Base-by-base conservation (phyloP, 2,329 filamentous ascomycete species). In the Penicillium sp. region DNA sequence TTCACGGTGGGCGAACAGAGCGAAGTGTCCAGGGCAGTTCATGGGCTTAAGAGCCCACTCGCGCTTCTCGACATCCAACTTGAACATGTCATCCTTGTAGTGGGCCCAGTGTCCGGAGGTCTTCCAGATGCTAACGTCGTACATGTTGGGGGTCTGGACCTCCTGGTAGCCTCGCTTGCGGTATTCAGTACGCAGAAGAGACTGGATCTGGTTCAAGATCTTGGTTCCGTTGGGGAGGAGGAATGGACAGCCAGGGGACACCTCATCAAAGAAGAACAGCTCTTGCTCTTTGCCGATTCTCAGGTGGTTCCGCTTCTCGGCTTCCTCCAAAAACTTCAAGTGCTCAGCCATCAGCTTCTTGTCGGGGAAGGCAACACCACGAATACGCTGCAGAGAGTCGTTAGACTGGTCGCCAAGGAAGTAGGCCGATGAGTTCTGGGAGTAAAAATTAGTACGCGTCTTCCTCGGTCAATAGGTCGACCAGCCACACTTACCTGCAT, bases 131-230 rank as follows among this genome's bases (percentile, higher is more conserved):
- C 91, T 85, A 13, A 91, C 86, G 72, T 97, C 96, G 81, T 89
- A 99, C 89, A 99, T 96, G 79, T 94, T 97, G 50, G 94, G 94
- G 4, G 93, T 91, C 73, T 93, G 91, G 61, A 99, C 94, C 77
- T 99, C 94, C 69, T 93, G 87, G 75, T 97, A 99, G 47, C 90
- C 92, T 63, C 94, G 90, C 73, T 90, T 91, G 83, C 90, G 92
- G 81, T 97, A 99, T 75, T 97, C 89, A 48, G 89, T 83, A 62
- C 90, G 86, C 62, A 99, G 83, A 72, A 94, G 91, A 19, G 85
- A 82, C 74, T 92, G 86, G 10, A 99, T 81, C 27, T 91, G 88
- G 73, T 97, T 96, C 82, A 96, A 96, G 70, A 97, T 96, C 68
- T 91, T 89, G 70, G 91, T 90, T 62, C 94, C 94, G 70, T 96